These are phyloP conservation scores for Akebia trifoliata DNA, from an alignment of 164 flowering plant species.

Conservation along the genomic window DNA sequence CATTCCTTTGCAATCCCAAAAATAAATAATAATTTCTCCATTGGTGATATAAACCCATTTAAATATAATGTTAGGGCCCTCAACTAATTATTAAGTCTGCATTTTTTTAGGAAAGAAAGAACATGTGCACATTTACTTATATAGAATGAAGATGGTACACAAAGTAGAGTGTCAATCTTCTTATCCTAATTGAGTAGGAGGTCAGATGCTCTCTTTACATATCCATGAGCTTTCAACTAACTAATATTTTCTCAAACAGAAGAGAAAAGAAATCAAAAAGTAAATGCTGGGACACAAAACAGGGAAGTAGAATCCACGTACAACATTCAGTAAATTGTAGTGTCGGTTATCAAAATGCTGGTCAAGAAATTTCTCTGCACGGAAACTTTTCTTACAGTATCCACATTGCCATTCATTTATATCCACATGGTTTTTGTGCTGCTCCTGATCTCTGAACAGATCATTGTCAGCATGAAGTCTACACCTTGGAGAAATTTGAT, in stretches of 20 bases:
- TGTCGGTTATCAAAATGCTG: constrained; percentile 92
- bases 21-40: too few species aligned
- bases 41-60: too few species aligned
- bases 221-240: neutral
- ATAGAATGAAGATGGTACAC: neutral
- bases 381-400: constrained; percentile 89
- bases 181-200: neutral
- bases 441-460: constrained; percentile 87
- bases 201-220: neutral
- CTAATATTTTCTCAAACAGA: neutral
- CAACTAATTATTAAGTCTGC: too few species aligned
- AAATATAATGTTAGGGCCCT: too few species aligned
- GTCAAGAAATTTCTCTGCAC: constrained; percentile 84
- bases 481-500: constrained; percentile 55
- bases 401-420: constrained; percentile 92
- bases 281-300: constrained; percentile 1
- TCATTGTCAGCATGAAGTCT: constrained; percentile 85
- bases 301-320: constrained; percentile 36
- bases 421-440: constrained; percentile 77
- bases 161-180: neutral
- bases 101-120: too few species aligned
- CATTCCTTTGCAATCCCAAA: too few species aligned
- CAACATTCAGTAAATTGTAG: constrained; percentile 72
- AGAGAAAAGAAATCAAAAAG: neutral
- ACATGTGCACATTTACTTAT: neutral